phyloP scores from a whole-genome alignment of 768 basidiomycete genomes.

The Candolleomyces eurysporus region DNA sequence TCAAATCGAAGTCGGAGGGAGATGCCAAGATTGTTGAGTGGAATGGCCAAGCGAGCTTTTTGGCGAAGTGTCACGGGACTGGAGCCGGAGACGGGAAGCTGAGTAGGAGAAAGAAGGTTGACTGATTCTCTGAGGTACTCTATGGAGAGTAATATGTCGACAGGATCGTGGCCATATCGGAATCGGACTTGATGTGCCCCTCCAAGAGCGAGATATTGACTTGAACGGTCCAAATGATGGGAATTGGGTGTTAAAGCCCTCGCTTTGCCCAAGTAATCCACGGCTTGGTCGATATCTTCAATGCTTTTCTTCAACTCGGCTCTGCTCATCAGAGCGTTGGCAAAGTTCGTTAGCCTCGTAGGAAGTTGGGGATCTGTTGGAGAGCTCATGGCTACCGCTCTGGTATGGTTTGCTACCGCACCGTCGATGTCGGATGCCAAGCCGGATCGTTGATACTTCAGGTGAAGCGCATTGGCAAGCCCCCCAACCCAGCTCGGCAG shows the following conservation, averaged over 20 bases:
- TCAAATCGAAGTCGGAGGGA: neutral
- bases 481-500: neutral
- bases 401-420: neutral
- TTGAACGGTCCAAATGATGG: neutral
- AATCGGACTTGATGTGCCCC: neutral
- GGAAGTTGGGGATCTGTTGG: neutral
- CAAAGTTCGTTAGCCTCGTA: neutral
- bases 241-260: neutral
- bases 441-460: neutral
- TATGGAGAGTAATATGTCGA: neutral
- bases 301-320: neutral
- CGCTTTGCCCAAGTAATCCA: neutral
- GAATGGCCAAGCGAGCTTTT: neutral
- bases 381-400: neutral
- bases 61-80: neutral
- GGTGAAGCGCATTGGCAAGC: neutral
- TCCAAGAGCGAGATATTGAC: neutral
- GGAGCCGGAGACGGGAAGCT: neutral
- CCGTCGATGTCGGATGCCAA: neutral
- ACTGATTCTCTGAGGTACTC: neutral
- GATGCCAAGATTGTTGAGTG: neutral
- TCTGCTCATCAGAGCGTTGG: neutral
- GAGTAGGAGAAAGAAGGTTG: neutral
- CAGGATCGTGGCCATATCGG: neutral
- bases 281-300: neutral